These are phyloP conservation scores for Yamadazyma olivae DNA, from an alignment of 805 yeast genomes.

Conservation along the genomic window DNA sequence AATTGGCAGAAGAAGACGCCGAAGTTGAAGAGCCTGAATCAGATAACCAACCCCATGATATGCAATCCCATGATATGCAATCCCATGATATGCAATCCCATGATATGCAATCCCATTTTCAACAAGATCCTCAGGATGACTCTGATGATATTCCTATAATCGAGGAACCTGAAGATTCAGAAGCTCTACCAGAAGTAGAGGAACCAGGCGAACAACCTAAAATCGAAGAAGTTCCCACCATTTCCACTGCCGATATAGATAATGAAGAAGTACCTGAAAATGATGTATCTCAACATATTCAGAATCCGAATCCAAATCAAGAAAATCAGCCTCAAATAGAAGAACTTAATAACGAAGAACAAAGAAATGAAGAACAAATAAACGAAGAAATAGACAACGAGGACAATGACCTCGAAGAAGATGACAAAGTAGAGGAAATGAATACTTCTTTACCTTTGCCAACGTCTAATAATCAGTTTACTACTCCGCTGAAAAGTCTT, in stretches of 20 bases:
- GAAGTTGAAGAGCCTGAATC: neutral
- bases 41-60: too few relatives aligned
- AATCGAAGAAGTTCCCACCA: too few relatives aligned
- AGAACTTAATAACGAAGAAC: slow-evolving; percentile 1
- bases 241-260: neutral
- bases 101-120: too few relatives aligned
- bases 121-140: neutral
- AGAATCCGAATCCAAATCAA: neutral
- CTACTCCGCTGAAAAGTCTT: slow-evolving; percentile 40
- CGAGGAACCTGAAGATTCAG: slow-evolving; percentile 1
- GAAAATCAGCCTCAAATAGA: neutral
- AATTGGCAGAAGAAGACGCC: slow-evolving; percentile 2
- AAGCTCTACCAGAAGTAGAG: neutral
- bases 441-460: slow-evolving; percentile 10
- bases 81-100: too few relatives aligned
- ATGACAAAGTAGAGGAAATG: slow-evolving; percentile 10
- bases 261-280: neutral
- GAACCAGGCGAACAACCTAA: too few relatives aligned
- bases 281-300: neutral
- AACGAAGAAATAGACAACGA: neutral
- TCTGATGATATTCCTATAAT: too few relatives aligned
- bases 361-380: neutral
- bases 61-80: too few relatives aligned
- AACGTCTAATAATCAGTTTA: slow-evolving; percentile 16
- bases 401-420: slow-evolving; percentile 4